Evolutionary conservation across 192 early-diverging fungal species (phyloP).

Genomic region (Coemansia sp.): DNA sequence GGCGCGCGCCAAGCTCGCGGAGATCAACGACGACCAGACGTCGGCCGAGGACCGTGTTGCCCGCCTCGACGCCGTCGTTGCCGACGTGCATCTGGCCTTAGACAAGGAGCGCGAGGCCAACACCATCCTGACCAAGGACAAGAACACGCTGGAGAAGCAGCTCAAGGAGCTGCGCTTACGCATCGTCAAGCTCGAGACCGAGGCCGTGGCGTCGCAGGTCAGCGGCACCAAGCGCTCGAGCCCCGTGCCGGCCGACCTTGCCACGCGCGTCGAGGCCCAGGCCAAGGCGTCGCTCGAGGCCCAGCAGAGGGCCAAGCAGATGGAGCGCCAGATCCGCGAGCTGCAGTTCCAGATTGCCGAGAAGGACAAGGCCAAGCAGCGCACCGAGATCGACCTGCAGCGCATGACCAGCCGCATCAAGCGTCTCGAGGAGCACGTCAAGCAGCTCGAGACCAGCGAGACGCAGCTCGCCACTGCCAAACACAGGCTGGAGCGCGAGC

Average conservation of each 20-base stretch:
- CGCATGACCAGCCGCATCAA: constrained; percentile 57
- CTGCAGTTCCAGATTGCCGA: constrained; percentile 84
- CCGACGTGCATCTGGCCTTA: constrained; percentile 58
- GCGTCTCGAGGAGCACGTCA: constrained; percentile 46
- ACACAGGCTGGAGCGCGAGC: constrained; percentile 50
- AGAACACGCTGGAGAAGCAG: constrained; percentile 76
- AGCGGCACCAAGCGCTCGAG: constrained; percentile 53
- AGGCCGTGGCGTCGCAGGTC: constrained; percentile 59
- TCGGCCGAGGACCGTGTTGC: constrained; percentile 64
- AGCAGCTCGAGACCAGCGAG: constrained; percentile 43
- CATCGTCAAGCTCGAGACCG: constrained; percentile 73
- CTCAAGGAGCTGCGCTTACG: constrained; percentile 76
- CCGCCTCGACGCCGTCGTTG: constrained; percentile 46
- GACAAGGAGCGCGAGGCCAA: constrained; percentile 65
- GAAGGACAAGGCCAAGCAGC: constrained; percentile 75
- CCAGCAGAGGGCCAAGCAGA: constrained; percentile 46
- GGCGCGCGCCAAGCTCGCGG: constrained; percentile 69
- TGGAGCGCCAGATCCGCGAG: constrained; percentile 78
- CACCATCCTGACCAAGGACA: constrained; percentile 74
- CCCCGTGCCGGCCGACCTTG: constrained; percentile 42
- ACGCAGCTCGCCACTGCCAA: constrained; percentile 39
- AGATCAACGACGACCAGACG: constrained; percentile 66
- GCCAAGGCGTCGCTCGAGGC: constrained; percentile 45
- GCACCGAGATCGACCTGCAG: constrained; percentile 66
- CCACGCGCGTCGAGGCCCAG: constrained; percentile 34